Percentiles rank a stretch among this genome's conserved stretches.
Conservation (phyloP, 371 early-diverging fungal genomes). For the Umbelopsis sp. region DNA sequence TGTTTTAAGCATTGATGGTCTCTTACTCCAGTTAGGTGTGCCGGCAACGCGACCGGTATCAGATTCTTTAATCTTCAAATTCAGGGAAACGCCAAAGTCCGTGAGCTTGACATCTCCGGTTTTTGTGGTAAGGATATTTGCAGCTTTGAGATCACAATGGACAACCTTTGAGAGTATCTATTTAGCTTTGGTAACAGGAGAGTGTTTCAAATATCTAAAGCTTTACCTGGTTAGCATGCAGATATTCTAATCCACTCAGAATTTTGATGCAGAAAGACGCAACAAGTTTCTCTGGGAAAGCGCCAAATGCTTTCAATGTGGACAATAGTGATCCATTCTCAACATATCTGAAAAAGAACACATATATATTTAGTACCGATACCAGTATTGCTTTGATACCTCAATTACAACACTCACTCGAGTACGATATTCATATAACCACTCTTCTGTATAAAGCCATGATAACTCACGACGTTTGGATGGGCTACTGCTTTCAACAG, state of each 20-base stretch:
- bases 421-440: constrained; percentile 82
- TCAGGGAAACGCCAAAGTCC: constrained; percentile 94
- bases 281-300: constrained; percentile 93
- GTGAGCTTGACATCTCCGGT: constrained; percentile 94
- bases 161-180: constrained; percentile 57
- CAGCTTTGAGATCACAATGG: constrained; percentile 97
- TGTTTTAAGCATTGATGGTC: background rate
- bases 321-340: constrained; percentile 94
- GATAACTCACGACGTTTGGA: constrained; percentile 86
- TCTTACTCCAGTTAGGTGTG: constrained; percentile 93
- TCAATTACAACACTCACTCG: constrained; percentile 60
- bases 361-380: background rate
- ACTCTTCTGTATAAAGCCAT: constrained; percentile 79
- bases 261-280: constrained; percentile 90
- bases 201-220: constrained; percentile 19
- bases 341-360: constrained; percentile 55
- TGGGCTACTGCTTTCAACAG: constrained; percentile 75
- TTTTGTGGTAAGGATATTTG: constrained; percentile 94
- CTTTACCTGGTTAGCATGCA: constrained; percentile 78
- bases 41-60: constrained; percentile 79
- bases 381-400: background rate
- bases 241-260: constrained; percentile 85
- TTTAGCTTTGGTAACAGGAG: background rate
- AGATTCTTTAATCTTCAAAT: constrained; percentile 68
- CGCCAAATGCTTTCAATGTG: constrained; percentile 89